Base-by-base conservation (phyloP, 306 rosid genomes). In the Acacia melanoxylon region DNA sequence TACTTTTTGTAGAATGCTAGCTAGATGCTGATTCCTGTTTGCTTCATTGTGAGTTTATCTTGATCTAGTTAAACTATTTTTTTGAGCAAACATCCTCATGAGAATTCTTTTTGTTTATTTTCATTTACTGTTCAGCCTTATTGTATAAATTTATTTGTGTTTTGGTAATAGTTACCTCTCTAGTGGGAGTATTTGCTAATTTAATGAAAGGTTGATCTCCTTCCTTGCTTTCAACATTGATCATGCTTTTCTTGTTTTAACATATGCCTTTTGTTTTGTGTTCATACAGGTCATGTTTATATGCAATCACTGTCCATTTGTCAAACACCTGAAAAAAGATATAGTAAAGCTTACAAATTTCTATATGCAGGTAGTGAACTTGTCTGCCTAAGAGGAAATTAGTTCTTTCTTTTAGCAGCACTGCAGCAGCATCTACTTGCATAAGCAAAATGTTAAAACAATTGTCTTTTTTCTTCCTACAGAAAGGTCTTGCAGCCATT, bases 281-380 rank as follows among this genome's bases (percentile, higher is more conserved):
- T 71, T 77, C 37, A 15, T 56, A 87, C 97, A 95, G 99, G 99
- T 95, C 83, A 95, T 95, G 99, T 95, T 95, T 90, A 82, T 95
- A 70, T 95, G 99, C 92, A 95, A 93, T 83, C 99, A 93, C 75
- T 93, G 98, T 85, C 99, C 99, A 40, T 95, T 95, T 75, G 99
- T 95, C 78, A 91, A 76, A 69, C 98, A 91, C 87, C 84, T 95
- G 87, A 91, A 92, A 59, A 92, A 92, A 54, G 92, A 83, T 84
- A 89, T 95, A 48, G 97, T 82, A 61, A 92, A 93, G 86, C 97
- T 91, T 68, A 46, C 97, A 8, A 92, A 85, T 46, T 93, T 91
- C 86, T 93, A 92, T 80, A 86, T 85, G 94, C 72, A 93, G 99
- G 98, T 95, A 87, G 8, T 31, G 63, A 80, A 77, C 74, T 33